Evolutionary conservation across 305 asterid genomes (phyloP), one percentile per base, ranked within the genome.

Genomic region (Rubia peregrina): DNA sequence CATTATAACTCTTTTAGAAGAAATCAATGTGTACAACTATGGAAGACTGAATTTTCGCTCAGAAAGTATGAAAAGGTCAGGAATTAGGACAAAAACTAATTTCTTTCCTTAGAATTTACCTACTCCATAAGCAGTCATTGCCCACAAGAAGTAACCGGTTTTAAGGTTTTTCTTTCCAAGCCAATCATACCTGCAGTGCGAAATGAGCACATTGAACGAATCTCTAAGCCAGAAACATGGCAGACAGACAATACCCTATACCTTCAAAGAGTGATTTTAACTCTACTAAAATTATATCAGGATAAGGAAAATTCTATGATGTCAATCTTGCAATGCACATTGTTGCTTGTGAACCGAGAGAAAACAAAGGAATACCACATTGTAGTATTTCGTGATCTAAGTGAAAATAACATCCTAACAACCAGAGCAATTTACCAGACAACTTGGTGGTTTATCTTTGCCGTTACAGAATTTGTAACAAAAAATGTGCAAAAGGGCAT

Each of bases 81-180:
- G n/a, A n/a, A n/a, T n/a, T n/a, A n/a, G n/a, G n/a, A n/a, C n/a
- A n/a, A n/a, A n/a, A n/a, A n/a, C n/a, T n/a, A n/a, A n/a, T n/a
- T n/a, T n/a, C n/a, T n/a, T n/a, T n/a, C 43, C 70, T 61, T 2
- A 40, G 33, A 57, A 22, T 55, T 59, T 68, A 91, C 97, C 95
- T 75, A 91, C 80, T 73, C 97, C 97, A 70, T 93, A 93, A 62
- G 98, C 98, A 70, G 88, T 53, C 97, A 90, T 93, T 7, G 95
- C 94, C 98, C 98, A 93, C 77, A 90, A 73, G 76, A 93, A 93
- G 86, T 90, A 90, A 71, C 97, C 97, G 17, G 77, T 80, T 72
- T 83, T 80, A 48, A 90, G 77, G 72, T 79, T 85, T 83, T 89
- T 90, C 49, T 85, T 85, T 16, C 95, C 90, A 42, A 93, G 88